A percentile compares a stretch with the other conserved stretches of the same genome.
These are phyloP conservation scores for Phytophthora crassamura DNA, from an alignment of 352 stramenopile species.

Conservation along the genomic window DNA sequence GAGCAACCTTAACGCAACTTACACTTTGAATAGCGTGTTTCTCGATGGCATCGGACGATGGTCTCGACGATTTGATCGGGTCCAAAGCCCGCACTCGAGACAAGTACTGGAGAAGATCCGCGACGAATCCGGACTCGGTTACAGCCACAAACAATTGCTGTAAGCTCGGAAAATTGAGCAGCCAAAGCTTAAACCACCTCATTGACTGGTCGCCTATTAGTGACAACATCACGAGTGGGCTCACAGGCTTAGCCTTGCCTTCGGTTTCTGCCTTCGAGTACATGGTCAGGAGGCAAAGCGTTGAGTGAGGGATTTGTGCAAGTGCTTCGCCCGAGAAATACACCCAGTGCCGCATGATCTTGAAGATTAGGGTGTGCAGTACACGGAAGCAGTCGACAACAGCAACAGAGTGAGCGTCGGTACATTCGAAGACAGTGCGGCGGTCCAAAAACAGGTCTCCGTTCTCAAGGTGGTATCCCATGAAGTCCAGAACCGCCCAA, in stretches of 20 bases:
- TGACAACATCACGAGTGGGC: conserved; percentile 39
- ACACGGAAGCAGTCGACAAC: conserved; percentile 55
- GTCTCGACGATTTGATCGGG: conserved; percentile 2
- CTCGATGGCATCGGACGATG: conserved; percentile 21
- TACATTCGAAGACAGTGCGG: conserved; percentile 15
- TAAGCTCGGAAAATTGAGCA: conserved; percentile 42
- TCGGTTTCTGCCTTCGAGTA: conserved; percentile 39
- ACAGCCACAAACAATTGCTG: conserved; percentile 48
- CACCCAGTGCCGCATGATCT: conserved; percentile 57
- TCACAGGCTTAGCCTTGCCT: conserved; percentile 27
- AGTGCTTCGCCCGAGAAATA: conserved; percentile 58
- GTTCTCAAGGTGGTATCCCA: conserved; percentile 32
- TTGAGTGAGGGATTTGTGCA: conserved; percentile 46
- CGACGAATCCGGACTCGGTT: conserved; percentile 42
- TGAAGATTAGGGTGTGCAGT: conserved; percentile 42
- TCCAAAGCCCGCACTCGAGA: conserved; percentile 45
- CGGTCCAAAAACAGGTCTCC: conserved; percentile 40
- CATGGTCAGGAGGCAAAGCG: conserved; percentile 53
- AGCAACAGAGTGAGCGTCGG: conserved; percentile 7
- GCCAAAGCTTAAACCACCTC: conserved; percentile 60
- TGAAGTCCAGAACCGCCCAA: conserved; percentile 52
- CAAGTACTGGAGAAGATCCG: conserved; percentile 51
- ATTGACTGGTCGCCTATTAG: conserved; percentile 39
- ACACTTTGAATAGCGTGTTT: conserved; percentile 37
- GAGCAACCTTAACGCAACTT: conserved; percentile 10